Conservation (phyloP, 805 yeast species). For the Candida maltosa region DNA sequence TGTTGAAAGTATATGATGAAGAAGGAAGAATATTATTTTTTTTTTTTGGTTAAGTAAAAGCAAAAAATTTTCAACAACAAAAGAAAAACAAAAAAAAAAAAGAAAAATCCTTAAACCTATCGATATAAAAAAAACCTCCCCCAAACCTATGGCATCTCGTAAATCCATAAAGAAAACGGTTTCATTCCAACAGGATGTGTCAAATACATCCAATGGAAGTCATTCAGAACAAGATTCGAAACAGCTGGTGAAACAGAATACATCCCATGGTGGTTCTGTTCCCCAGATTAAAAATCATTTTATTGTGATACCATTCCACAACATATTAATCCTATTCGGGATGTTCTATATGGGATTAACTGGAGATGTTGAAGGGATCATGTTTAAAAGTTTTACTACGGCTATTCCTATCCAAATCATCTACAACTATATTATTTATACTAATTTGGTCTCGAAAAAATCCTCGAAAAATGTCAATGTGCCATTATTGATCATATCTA, state of each 20-base stretch:
- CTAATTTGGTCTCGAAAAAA: conserved; percentile 7
- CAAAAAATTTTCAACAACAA: neutral
- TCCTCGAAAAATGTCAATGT: conserved; percentile 13
- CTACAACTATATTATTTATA: conserved; percentile 19
- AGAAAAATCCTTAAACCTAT: too few relatives aligned
- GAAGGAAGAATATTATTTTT: neutral
- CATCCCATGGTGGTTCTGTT: too few relatives aligned
- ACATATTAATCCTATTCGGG: conserved; percentile 19
- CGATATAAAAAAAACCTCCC: too few relatives aligned
- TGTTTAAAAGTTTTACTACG: conserved; percentile 24
- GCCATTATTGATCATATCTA: conserved; percentile 21
- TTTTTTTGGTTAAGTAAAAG: neutral
- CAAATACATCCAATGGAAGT: neutral
- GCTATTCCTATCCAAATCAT: conserved; percentile 20
- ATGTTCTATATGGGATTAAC: conserved; percentile 32
- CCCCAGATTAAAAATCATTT: conserved; percentile 14
- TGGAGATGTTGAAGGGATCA: conserved; percentile 14
- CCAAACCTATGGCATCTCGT: conserved; percentile 1
- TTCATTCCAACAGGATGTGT: neutral
- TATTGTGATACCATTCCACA: conserved; percentile 27
- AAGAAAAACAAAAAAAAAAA: neutral
- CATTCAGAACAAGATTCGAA: neutral
- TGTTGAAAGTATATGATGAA: neutral
- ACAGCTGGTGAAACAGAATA: too few relatives aligned
- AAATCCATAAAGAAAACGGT: conserved; percentile 1